Evolutionary conservation across 2,329 filamentous ascomycete species (phyloP).

Genomic region (Cryphonectria nitschkei): DNA sequence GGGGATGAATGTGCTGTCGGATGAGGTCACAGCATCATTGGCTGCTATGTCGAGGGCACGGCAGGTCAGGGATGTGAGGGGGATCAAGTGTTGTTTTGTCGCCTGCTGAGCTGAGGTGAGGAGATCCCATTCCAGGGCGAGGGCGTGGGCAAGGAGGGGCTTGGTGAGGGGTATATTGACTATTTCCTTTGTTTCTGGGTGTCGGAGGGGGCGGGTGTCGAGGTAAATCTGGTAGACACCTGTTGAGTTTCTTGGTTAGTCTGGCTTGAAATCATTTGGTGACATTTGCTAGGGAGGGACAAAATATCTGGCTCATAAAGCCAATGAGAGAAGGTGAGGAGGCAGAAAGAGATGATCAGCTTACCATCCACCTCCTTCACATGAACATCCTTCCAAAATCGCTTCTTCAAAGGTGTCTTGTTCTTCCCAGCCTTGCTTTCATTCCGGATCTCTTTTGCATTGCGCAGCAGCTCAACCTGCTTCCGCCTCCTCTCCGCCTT

Average conservation of each 20-base stretch:
- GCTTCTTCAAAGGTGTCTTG: conserved; percentile 55
- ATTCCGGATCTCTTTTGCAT: conserved; percentile 51
- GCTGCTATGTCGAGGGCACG: conserved; percentile 80
- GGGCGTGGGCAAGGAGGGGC: conserved; percentile 77
- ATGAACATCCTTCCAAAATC: conserved; percentile 87
- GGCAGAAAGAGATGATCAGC: conserved; percentile 23
- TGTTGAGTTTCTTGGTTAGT: conserved; percentile 33
- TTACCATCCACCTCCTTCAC: conserved; percentile 70
- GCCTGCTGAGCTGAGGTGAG: conserved; percentile 82
- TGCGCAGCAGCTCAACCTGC: conserved; percentile 58
- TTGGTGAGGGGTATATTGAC: conserved; percentile 76
- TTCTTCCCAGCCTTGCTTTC: conserved; percentile 27
- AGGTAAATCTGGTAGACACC: conserved; percentile 67
- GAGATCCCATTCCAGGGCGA: conserved; percentile 93
- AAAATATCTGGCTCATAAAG: not conserved
- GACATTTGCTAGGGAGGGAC: not conserved
- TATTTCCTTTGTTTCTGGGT: conserved; percentile 71
- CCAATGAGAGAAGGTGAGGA: not conserved
- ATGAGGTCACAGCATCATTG: conserved; percentile 58
- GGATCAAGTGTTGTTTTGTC: conserved; percentile 83
- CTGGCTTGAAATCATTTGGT: not conserved
- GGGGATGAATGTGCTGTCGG: conserved; percentile 37
- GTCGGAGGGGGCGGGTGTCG: conserved; percentile 78
- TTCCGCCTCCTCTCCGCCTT: conserved; percentile 53
- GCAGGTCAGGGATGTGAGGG: conserved; percentile 82